phyloP scores from a whole-genome alignment of 805 yeast species.

The Wickerhamomyces rabaulensis region DNA sequence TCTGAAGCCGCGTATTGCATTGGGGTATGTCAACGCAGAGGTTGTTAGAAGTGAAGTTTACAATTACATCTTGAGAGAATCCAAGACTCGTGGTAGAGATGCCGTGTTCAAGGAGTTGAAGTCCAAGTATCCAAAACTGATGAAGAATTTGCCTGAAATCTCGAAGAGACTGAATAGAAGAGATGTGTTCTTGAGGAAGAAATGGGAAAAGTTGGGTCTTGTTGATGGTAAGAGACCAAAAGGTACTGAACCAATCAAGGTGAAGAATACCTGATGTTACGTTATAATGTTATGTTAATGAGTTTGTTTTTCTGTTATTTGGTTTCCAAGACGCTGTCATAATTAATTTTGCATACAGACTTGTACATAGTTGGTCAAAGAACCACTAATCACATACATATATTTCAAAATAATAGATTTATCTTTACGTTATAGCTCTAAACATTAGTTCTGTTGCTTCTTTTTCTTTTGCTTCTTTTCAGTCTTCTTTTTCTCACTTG shows the following conservation, averaged over 20 bases:
- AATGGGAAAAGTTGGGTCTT: constrained; percentile 16
- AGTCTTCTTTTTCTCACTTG: constrained; percentile 8
- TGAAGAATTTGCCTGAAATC: constrained; percentile 21
- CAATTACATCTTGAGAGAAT: constrained; percentile 15
- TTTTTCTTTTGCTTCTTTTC: constrained; percentile 10
- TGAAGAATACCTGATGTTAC: neutral
- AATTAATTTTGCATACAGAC: neutral
- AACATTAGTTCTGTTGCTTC: constrained; percentile 5
- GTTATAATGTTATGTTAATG: too few relatives aligned
- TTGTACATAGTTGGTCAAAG: neutral
- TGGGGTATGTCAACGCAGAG: constrained; percentile 21
- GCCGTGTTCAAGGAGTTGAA: constrained; percentile 16
- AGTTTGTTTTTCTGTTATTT: neutral
- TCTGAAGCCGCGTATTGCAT: constrained; percentile 24
- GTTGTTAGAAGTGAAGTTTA: constrained; percentile 21
- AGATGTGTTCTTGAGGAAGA: constrained; percentile 4
- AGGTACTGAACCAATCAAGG: constrained; percentile 3
- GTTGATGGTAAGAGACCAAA: constrained; percentile 13
- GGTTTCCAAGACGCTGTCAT: neutral
- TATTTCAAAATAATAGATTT: neutral
- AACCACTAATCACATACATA: neutral
- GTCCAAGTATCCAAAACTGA: constrained; percentile 26
- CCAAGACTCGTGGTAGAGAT: constrained; percentile 7
- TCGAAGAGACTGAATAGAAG: constrained; percentile 22
- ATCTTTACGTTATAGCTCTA: neutral